Evolutionary conservation across 164 flowering plant genomes (phyloP), one percentile per base, ranked within the genome.

Genomic region (Brasenia schreberi): DNA sequence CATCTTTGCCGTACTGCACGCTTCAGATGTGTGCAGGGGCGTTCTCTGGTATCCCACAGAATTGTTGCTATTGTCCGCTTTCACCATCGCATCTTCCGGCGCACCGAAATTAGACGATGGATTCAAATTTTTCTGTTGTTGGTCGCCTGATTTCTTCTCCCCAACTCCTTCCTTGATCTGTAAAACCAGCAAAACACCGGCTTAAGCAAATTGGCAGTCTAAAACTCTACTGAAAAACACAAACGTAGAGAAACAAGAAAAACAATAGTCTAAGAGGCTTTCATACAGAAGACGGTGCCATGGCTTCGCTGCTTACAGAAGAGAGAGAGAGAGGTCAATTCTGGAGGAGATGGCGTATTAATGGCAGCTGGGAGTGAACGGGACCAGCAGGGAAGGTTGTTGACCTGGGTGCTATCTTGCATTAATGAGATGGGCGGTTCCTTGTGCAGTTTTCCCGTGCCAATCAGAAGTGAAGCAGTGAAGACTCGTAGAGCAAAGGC

Each of bases 1-100:
- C 7, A 72, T 10, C 58, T 65, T 76, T 19, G 71, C 69, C 6
- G 49, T 67, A 42, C 52, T 63, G 52, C 66, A 18, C 63, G 45
- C 49, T 43, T 60, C 27, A 7, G 52, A 49, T 16, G 18, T 59
- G 23, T 52, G 16, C 39, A 27, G 42, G 39, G n/a, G 7, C 27
- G 18, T 66, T 7, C 23, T 59, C 27, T 14, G 14, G 27, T 49
- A 49, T 49, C 10, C 56, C 16, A 49, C 10, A 14, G 56, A 14
- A 3, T 49, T 9, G 39, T 33, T 33, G 39, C 39, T 1, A 33
- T 33, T 33, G 1, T 3, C 16, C 56, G 5, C 56, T 14, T 49
- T 49, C 10, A 49, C 56, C 56, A 9, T 14, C 10, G 10, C 12
- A 49, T 49, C 56, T 49, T 49, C 56, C 16, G 0, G 4, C 3